These are phyloP conservation scores for Musa balbisiana DNA, from an alignment of 202 grass and related monocot genomes.

Conservation along the genomic window DNA sequence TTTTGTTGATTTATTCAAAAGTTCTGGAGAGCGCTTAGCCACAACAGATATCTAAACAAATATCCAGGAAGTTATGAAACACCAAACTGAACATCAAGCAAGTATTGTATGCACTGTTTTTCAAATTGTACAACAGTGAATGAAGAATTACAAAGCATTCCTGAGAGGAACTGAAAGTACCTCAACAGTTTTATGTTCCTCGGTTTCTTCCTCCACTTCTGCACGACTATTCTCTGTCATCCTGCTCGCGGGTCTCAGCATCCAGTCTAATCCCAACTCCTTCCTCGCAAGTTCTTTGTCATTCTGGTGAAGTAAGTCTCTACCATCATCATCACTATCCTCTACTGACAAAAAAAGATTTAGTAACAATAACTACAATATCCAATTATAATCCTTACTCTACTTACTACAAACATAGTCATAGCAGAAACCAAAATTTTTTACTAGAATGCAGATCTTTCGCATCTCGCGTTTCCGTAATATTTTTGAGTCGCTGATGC, in stretches of 20 bases:
- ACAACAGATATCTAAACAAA: background rate
- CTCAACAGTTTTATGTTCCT: slow-evolving; percentile 44
- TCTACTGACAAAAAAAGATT: slow-evolving; percentile 15
- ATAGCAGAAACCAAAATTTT: slow-evolving; percentile 11
- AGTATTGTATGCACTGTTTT: no score
- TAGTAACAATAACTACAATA: slow-evolving; percentile 8
- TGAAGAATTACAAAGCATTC: background rate
- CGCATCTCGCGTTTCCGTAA: slow-evolving; percentile 18
- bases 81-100: no score
- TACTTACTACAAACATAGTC: background rate
- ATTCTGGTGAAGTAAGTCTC: slow-evolving; percentile 23
- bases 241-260: slow-evolving; percentile 57
- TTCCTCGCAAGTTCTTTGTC: slow-evolving; percentile 52
- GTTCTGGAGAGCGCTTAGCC: background rate
- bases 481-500: slow-evolving; percentile 14
- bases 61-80: no score
- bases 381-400: background rate
- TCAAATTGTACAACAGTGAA: background rate
- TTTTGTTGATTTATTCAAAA: background rate
- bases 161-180: slow-evolving; percentile 19
- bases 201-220: slow-evolving; percentile 27
- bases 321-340: slow-evolving; percentile 23
- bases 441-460: background rate
- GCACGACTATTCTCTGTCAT: slow-evolving; percentile 26
- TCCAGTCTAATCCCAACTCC: slow-evolving; percentile 95